Conservation (phyloP, 2,329 filamentous ascomycete species). For the Fusarium chuoi region DNA sequence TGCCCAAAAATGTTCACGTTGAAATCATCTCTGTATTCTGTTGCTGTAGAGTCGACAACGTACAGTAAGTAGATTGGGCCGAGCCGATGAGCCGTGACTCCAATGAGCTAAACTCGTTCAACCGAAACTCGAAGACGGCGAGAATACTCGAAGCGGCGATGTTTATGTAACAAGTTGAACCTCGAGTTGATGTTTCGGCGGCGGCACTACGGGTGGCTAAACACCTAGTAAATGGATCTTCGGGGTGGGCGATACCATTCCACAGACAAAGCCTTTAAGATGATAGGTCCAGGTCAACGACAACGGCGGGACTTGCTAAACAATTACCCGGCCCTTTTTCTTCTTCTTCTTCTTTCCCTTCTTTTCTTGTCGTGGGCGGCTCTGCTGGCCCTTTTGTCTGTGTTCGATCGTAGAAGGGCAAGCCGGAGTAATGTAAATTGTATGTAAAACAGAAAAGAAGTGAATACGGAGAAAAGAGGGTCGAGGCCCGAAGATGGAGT, state of each 20-base stretch:
- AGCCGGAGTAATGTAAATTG: constrained; percentile 1
- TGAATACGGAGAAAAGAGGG: constrained; percentile 21
- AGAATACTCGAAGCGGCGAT: constrained; percentile 28
- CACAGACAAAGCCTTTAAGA: constrained; percentile 19
- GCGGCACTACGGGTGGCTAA: constrained; percentile 34
- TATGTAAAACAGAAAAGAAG: neutral
- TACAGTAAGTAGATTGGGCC: neutral
- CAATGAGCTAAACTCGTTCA: neutral
- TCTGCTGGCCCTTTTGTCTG: constrained; percentile 16
- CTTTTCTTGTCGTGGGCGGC: neutral
- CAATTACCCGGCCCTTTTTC: constrained; percentile 13
- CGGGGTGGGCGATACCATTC: constrained; percentile 39
- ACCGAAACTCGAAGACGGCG: constrained; percentile 16
- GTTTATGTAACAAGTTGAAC: constrained; percentile 33
- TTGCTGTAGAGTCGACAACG: constrained; percentile 2
- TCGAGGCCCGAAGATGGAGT: constrained; percentile 19
- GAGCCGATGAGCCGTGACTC: constrained; percentile 18
- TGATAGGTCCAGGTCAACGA: constrained; percentile 18
- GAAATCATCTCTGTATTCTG: neutral
- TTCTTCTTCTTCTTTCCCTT: neutral
- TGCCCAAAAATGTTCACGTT: constrained; percentile 8
- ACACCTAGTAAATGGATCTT: constrained; percentile 17
- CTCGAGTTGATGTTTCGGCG: constrained; percentile 7
- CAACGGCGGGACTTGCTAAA: constrained; percentile 23
- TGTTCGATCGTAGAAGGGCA: neutral